Percentiles rank a stretch among this genome's conserved stretches.
Evolutionary conservation across 768 basidiomycete species (phyloP).

Genomic region (Gloeophyllum trabeum): DNA sequence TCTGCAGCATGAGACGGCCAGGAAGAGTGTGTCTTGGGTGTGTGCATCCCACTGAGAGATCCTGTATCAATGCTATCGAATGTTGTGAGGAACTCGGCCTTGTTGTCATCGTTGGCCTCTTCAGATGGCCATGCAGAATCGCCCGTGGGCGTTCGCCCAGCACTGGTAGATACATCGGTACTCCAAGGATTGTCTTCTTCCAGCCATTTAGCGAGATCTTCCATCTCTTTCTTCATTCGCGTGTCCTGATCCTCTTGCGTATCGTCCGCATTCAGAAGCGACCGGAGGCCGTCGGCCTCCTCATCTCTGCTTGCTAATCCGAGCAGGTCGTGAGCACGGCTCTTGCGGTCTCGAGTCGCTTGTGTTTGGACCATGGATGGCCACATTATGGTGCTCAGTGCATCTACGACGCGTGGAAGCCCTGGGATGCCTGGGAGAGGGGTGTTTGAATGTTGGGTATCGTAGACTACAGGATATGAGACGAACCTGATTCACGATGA

Average conservation of each 20-base stretch:
- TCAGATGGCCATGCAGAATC: too few relatives aligned
- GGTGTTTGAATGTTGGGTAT: not conserved
- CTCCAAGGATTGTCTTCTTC: conserved; percentile 28
- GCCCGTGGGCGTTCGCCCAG: too few relatives aligned
- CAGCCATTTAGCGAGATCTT: conserved; percentile 52
- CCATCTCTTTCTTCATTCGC: conserved; percentile 38
- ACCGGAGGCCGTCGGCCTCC: conserved; percentile 25
- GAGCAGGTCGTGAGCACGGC: conserved; percentile 21
- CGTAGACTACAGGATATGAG: not conserved
- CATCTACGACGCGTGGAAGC: conserved; percentile 63
- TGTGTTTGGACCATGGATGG: conserved; percentile 51
- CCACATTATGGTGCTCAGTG: conserved; percentile 85
- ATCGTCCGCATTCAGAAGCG: conserved; percentile 14
- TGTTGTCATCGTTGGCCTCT: too few relatives aligned
- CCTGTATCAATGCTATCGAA: too few relatives aligned
- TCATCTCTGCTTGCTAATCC: conserved; percentile 28
- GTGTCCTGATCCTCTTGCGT: conserved; percentile 14
- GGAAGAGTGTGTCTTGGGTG: not conserved
- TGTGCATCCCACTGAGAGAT: not conserved
- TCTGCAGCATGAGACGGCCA: not conserved
- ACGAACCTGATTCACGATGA: conserved; percentile 13
- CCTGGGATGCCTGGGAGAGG: conserved; percentile 24
- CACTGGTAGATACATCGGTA: not conserved
- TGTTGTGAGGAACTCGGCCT: too few relatives aligned
- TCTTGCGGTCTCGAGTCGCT: conserved; percentile 15